Conservation (phyloP, 495 filamentous ascomycete species). For the Hypoxylon intermedium region DNA sequence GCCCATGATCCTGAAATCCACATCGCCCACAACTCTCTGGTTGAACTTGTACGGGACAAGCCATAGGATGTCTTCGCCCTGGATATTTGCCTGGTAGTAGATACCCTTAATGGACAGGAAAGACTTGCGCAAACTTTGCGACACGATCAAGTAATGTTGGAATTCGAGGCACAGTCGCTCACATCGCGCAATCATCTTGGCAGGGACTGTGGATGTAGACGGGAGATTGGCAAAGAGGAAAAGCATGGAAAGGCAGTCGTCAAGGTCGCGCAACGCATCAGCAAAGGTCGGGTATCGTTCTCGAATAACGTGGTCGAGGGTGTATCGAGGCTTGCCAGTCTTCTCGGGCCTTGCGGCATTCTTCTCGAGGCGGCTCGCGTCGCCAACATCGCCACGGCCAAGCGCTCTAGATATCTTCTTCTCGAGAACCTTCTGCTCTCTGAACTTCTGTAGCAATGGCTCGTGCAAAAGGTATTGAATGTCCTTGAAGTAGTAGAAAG, state of each 20-base stretch:
- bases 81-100: constrained; percentile 98
- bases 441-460: constrained; percentile 92
- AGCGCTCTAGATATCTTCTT: constrained; percentile 95
- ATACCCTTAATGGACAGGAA: constrained; percentile 99
- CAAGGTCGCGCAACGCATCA: constrained; percentile 91
- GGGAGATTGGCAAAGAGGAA: constrained; percentile 98
- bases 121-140: constrained; percentile 88
- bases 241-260: constrained; percentile 95
- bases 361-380: constrained; percentile 72
- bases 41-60: constrained; percentile 97
- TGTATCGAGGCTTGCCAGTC: constrained; percentile 82
- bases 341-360: constrained; percentile 77
- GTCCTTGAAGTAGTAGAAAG: constrained; percentile 99
- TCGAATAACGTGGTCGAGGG: constrained; percentile 94
- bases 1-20: constrained; percentile 98
- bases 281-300: constrained; percentile 98
- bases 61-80: constrained; percentile 98
- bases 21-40: constrained; percentile 86
- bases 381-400: constrained; percentile 85
- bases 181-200: constrained; percentile 92
- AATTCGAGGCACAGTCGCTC: constrained; percentile 92
- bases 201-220: constrained; percentile 80
- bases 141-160: constrained; percentile 93
- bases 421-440: constrained; percentile 92
- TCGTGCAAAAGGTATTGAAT: constrained; percentile 98